Base-by-base conservation (phyloP, 202 grass and related monocot species). In the Carex arenaria region DNA sequence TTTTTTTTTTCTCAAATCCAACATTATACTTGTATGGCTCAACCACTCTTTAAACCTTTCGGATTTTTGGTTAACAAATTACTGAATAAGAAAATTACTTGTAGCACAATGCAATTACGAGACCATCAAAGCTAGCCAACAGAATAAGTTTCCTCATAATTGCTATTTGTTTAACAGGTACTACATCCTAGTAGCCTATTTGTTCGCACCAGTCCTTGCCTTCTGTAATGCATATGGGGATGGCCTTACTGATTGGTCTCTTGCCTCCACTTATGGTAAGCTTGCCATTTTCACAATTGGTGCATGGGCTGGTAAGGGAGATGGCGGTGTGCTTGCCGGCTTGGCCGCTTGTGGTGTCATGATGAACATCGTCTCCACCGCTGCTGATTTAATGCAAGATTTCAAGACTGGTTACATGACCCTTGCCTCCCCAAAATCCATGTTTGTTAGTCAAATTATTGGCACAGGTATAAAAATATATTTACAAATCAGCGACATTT, bases 401-500 rank as follows among this genome's bases (percentile, higher is more conserved):
- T 97, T 97, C 85, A 97, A 94, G 81, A 97, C 91, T 23, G 94
- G 94, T 18, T 97, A 94, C 76, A 49, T 97, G 91, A 97, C 94
- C 63, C 70, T 97, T 15, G 94, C 94, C 2, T 97, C 94, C 34
- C 94, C 94, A 4, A 88, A 86, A 80, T 93, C 91, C 80, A 97
- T 97, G 94, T 97, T 97, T 82, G 42, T 97, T 70, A 97, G 91
- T 75, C 94, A 97, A 84, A 86, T 97, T 72, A 89, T 97, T 51
- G 94, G 94, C 40, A 90, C 94, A 77, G 72, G 72, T 77, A 76
- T 76, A n/a, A 18, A 68, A 30, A 28, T 76, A 5, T 56, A 36
- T 57, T 57, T 11, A 0, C 28, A 17, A 19, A 38, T 14, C 12
- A 13, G 4, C 20, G 60, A 7, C 7, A 20, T 17, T 78, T 32